Base-by-base conservation (phyloP, 2,329 filamentous ascomycete species). In the Aspergillus neoniger region DNA sequence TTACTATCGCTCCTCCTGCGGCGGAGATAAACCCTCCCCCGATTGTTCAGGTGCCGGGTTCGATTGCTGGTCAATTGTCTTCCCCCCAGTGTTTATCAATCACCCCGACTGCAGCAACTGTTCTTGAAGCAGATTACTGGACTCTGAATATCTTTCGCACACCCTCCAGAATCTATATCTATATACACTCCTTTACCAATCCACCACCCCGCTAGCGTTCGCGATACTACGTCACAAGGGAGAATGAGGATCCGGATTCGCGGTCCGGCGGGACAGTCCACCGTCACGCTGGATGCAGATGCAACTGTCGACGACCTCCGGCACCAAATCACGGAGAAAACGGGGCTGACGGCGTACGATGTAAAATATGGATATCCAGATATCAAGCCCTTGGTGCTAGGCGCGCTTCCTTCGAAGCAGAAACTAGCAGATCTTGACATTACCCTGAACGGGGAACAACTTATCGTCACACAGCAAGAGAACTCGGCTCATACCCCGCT, bases 351-450 rank as follows among this genome's bases (percentile, higher is more conserved):
- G 6, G 80, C 82, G 14, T 92, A 94, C 70, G 85, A 90, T 47
- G 80, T 96, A 63, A 96, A 95, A 80, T 91, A 89, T 77, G 92
- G 92, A 38, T 96, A 90, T 69, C 94, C 94, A 0, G 88, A 91
- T 23, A 68, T 76, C 39, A 87, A 88, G 70, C 81, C 86, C 0
- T 82, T 98, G 15, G 82, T 86, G 38, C 79, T 89, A 9, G 82
- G 85, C 39, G 72, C 79, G 43, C 82, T 83, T 30, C 81, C 85
- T 19, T 77, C 65, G 70, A 75, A 74, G 32, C 83, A 78, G 63
- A 78, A 69, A 64, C 83, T 85, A 69, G 80, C 73, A 30, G 82
- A 87, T 57, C 80, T 87, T 1, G 85, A 83, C 8, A 74, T 89
- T 57, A 86, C 85, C 55, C 78, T 91, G 21, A 83, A 90, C 69